Evolutionary conservation across 2,329 filamentous ascomycete genomes (phyloP).

Genomic region (Pyricularia pennisetigena): DNA sequence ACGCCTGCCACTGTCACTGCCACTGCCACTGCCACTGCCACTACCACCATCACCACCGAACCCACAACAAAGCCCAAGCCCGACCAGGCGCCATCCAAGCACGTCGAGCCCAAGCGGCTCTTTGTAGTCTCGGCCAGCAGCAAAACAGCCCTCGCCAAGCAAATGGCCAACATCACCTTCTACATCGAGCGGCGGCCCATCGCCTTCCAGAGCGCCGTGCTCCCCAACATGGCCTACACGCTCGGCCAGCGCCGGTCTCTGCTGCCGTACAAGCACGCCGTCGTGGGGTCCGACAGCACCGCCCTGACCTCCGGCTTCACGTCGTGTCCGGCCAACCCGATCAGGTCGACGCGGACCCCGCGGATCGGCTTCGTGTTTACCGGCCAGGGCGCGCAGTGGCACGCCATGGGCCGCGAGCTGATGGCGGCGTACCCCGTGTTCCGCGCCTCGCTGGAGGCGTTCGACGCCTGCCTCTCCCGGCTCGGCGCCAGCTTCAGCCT

Average conservation of each 20-base stretch:
- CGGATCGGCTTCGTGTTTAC: slow-evolving; percentile 19
- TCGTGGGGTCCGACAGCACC: slow-evolving; percentile 4
- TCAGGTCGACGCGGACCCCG: slow-evolving; percentile 6
- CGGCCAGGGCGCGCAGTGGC: slow-evolving; percentile 19
- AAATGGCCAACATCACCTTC: slow-evolving; percentile 8
- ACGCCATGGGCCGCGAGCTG: slow-evolving; percentile 17
- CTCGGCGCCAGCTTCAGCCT: slow-evolving; percentile 17
- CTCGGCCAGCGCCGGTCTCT: slow-evolving; percentile 16
- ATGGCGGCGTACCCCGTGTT: slow-evolving; percentile 13
- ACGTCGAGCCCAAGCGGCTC: slow-evolving; percentile 6
- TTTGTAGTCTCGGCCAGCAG: slow-evolving; percentile 9
- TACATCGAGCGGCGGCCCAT: slow-evolving; percentile 10
- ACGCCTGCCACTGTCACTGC: too few species aligned
- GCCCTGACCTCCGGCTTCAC: slow-evolving; percentile 4
- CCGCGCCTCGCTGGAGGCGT: slow-evolving; percentile 12
- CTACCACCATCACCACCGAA: background rate
- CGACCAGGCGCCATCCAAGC: background rate
- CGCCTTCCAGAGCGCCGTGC: slow-evolving; percentile 10
- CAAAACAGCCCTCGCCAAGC: slow-evolving; percentile 7
- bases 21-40: background rate
- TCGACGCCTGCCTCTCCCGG: slow-evolving; percentile 10
- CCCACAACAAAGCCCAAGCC: background rate
- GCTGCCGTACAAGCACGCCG: slow-evolving; percentile 9
- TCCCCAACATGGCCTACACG: slow-evolving; percentile 16
- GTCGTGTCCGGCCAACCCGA: slow-evolving; percentile 1